A percentile compares a stretch with the other conserved stretches of the same genome.
These are phyloP conservation scores for Candida alai DNA, from an alignment of 805 yeast species.

Conservation along the genomic window DNA sequence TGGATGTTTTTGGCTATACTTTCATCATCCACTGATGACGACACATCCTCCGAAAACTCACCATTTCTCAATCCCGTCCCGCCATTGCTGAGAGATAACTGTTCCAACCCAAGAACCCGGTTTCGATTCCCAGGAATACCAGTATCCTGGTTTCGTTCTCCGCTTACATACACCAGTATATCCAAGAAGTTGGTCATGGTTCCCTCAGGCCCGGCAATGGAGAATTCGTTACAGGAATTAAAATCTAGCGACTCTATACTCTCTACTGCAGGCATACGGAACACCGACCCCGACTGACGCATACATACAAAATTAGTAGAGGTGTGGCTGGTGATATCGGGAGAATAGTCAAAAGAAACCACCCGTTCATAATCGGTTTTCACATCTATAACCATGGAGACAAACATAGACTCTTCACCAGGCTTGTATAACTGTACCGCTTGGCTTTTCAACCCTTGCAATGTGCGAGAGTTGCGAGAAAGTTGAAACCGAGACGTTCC, in stretches of 20 bases:
- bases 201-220: constrained; percentile 58
- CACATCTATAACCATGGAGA: constrained; percentile 70
- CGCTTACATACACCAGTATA: too few relatives aligned
- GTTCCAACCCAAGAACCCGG: too few relatives aligned
- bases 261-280: constrained; percentile 70
- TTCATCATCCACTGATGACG: constrained; percentile 13
- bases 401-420: constrained; percentile 59
- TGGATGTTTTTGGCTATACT: too few relatives aligned
- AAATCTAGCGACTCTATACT: constrained; percentile 60
- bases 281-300: constrained; percentile 87
- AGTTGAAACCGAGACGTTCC: background rate
- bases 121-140: too few relatives aligned
- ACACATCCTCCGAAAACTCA: constrained; percentile 14
- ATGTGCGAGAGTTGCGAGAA: background rate
- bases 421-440: constrained; percentile 34
- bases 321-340: constrained; percentile 44
- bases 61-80: constrained; percentile 16
- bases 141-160: too few relatives aligned
- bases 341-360: constrained; percentile 80
- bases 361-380: constrained; percentile 78
- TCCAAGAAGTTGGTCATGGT: constrained; percentile 42
- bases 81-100: too few relatives aligned
- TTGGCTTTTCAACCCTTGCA: constrained; percentile 28
- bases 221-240: constrained; percentile 64
- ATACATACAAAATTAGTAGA: constrained; percentile 74